Evolutionary conservation across 495 filamentous ascomycete genomes (phyloP).

Genomic region (Xylaria flabelliformis): DNA sequence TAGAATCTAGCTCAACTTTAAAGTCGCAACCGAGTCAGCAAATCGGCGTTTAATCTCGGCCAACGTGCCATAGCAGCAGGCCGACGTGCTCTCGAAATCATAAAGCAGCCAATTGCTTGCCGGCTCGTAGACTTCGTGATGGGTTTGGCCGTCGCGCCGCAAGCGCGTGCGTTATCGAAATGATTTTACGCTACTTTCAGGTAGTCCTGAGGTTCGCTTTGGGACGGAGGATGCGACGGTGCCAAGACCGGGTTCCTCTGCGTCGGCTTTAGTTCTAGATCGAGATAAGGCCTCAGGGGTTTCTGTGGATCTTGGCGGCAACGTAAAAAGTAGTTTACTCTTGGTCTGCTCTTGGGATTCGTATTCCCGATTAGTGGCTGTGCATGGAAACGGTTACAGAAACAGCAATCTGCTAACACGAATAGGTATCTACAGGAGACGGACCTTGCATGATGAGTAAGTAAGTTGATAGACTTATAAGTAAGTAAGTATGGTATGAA

Average conservation of each 20-base stretch:
- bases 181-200: conserved; percentile 12
- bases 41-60: background rate
- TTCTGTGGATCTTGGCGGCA: background rate
- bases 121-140: background rate
- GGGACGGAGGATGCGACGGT: conserved; percentile 18
- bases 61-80: background rate
- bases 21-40: background rate
- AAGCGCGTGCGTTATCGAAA: conserved; percentile 15
- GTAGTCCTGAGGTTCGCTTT: background rate
- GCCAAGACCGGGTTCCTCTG: conserved; percentile 21
- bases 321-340: background rate
- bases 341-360: background rate
- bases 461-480: too few relatives aligned
- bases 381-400: conserved; percentile 5
- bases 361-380: background rate
- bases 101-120: background rate
- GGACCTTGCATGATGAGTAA: background rate
- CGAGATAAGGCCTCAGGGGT: conserved; percentile 8
- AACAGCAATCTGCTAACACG: background rate
- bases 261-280: conserved; percentile 17
- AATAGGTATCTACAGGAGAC: background rate
- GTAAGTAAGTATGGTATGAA: background rate
- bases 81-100: background rate
- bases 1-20: background rate
- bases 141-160: background rate